Evolutionary conservation across 306 rosid species (phyloP), one percentile per base, ranked within the genome.

Genomic region (Parietaria judaica): DNA sequence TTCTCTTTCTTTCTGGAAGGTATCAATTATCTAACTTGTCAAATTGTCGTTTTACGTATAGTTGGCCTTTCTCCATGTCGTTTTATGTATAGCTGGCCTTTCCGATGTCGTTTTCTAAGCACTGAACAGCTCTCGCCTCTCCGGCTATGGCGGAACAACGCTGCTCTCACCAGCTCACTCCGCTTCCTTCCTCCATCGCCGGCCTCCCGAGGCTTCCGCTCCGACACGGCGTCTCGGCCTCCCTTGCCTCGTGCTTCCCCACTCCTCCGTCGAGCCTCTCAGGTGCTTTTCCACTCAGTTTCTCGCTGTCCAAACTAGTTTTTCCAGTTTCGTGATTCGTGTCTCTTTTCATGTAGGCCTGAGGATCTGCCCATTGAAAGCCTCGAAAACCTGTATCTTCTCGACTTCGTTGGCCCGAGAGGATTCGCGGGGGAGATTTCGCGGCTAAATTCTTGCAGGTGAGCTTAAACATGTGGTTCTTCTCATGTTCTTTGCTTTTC

Each of bases 181-280:
- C 45, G 6, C 45, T 3, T 41, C 45, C 9, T 8, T 41, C 71
- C 69, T 58, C 51, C 69, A 54, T 69, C 2, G 39, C 41, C 17
- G 1, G 45, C 58, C 39, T 3, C 67, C 36, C 79, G 87, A 11
- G 69, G 68, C 78, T 81, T 87, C 44, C 87, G 91, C 37, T 87
- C 97, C 36, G 88, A 83, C 62, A 83, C 95, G 8, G 86, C 87
- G 71, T 59, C 83, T 78, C 74, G 69, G 69, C 67, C 71, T 78
- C 31, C 83, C 87, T 31, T 72, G 65, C 60, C 83, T 81, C 57
- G 54, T 70, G 45, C 61, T 82, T 45, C 87, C 87, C 37, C 75
- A 75, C 79, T 82, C 87, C 55, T 70, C 81, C 34, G 64, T 81
- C 57, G 75, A 70, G 16, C 76, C 84, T 63, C 68, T 87, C 82